Base-by-base conservation (phyloP, 345 rosid species). In the Populus simonii region DNA sequence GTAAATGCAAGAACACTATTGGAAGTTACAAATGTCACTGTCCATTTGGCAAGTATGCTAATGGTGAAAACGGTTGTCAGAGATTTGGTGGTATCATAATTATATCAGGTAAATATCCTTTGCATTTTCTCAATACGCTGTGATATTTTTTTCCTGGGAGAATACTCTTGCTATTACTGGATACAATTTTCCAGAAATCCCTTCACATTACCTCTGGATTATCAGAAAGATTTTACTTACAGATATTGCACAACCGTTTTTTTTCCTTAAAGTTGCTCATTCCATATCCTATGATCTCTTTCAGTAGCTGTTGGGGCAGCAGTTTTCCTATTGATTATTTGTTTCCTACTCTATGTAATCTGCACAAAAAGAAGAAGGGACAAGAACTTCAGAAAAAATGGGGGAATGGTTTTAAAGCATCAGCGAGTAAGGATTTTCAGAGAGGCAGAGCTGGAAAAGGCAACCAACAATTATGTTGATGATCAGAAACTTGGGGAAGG, bases 401-500 rank as follows among this genome's bases (percentile, higher is more conserved):
- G 86, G 27, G 86, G 84, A 2, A 16, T 45, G 77, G 17, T 84
- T 5, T 36, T 80, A 16, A 78, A 78, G 75, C 82, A 78, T 20
- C 84, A 84, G 63, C 43, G 82, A 49, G 82, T 80, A 3, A 84
- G 86, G 68, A 67, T 84, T 49, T 80, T 84, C 31, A 72, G 55
- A 1, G 84, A 81, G 47, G 80, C 75, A 20, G 84, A 84, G 72
- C 77, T 81, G 11, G 68, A 36, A 20, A 78, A 78, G 49, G 86
- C 86, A 8, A 80, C 86, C 43, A 80, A 51, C 23, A 84, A 80
- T 69, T 84, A 77, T 68, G 79, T 47, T 17, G 36, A 16, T 3
- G 16, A 15, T 23, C 53, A 62, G 0, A 61, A 79, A 7, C 77
- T 83, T 12, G 83, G 86, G 4, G 74, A 71, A 68, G 86, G 86